phyloP scores from a whole-genome alignment of 2,329 filamentous ascomycete genomes.

The Xylaria sp. region DNA sequence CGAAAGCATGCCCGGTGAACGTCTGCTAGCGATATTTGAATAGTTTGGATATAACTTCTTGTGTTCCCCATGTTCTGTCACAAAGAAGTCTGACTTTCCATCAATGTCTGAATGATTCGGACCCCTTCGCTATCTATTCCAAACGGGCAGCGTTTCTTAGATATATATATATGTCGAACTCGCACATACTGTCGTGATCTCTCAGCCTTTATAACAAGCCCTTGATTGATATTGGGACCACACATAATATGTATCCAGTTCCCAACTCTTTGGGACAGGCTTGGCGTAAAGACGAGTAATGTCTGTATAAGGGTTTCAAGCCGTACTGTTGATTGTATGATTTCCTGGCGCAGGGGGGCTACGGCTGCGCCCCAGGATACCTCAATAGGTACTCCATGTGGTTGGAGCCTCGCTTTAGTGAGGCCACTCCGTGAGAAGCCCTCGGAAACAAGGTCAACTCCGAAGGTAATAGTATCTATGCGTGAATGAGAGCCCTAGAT shows the following conservation, averaged over 20 bases:
- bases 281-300: not conserved
- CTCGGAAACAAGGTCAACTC: not conserved
- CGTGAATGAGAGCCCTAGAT: not conserved
- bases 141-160: slow-evolving; percentile 45
- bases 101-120: slow-evolving; percentile 59
- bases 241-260: too few relatives aligned
- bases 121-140: slow-evolving; percentile 74
- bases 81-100: slow-evolving; percentile 60
- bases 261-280: not conserved
- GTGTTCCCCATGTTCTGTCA: slow-evolving; percentile 60
- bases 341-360: not conserved
- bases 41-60: slow-evolving; percentile 60
- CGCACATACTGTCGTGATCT: not conserved
- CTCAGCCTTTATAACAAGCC: too few relatives aligned
- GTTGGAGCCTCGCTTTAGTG: not conserved
- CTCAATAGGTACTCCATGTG: not conserved
- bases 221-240: too few relatives aligned
- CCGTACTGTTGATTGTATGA: not conserved
- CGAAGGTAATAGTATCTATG: not conserved
- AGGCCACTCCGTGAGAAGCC: too few relatives aligned
- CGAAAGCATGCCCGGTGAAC: slow-evolving; percentile 70
- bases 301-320: not conserved
- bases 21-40: slow-evolving; percentile 63
- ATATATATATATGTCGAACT: not conserved
- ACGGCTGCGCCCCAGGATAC: not conserved